Conservation (phyloP, 441 rosid genomes). For the Adansonia rubrostipa region DNA sequence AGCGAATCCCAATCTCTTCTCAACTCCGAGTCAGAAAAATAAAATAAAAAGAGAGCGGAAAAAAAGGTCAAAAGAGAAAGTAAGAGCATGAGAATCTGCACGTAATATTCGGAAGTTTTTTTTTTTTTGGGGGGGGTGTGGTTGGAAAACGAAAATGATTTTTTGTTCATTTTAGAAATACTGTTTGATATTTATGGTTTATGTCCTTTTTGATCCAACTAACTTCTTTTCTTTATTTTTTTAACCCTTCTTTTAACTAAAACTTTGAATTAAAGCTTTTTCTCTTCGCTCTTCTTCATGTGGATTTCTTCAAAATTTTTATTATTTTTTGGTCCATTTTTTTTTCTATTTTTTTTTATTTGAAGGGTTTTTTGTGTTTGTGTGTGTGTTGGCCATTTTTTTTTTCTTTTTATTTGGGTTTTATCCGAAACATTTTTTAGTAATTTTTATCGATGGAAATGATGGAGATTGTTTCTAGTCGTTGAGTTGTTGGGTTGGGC, state of each 20-base stretch:
- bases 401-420: not conserved
- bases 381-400: not conserved
- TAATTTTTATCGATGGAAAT: not conserved
- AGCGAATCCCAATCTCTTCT: not conserved
- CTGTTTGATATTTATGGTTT: not conserved
- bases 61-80: not conserved
- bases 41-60: not conserved
- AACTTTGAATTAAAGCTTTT: slow-evolving; percentile 2
- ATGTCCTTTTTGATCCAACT: not conserved
- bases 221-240: not conserved
- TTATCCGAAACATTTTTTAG: not conserved
- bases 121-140: too few relatives aligned
- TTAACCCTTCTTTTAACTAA: not conserved
- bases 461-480: not conserved
- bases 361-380: not conserved
- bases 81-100: not conserved
- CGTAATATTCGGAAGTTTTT: not conserved
- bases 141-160: not conserved
- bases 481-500: not conserved
- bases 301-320: not conserved
- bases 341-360: too few relatives aligned
- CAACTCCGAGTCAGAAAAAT: too few relatives aligned
- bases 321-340: not conserved
- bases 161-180: not conserved
- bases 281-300: not conserved